Evolutionary conservation across 306 rosid genomes (phyloP).

Genomic region (Sophora flavescens): DNA sequence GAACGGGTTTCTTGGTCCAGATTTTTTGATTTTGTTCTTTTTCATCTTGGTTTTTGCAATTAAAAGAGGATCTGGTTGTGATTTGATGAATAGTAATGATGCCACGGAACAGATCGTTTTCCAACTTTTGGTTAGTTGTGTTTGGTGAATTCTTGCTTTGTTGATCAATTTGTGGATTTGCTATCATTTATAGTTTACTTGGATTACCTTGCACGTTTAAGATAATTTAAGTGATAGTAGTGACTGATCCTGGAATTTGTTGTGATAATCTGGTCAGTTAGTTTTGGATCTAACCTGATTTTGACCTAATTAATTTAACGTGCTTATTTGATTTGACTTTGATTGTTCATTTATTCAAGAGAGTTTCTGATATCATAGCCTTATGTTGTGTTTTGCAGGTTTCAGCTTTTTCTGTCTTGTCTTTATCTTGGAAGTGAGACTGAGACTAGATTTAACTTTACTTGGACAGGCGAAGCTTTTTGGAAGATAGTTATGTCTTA

Average conservation of each 20-base stretch:
- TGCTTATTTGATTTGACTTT: slow-evolving; percentile 18
- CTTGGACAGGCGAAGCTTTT: slow-evolving; percentile 43
- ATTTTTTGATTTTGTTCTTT: background rate
- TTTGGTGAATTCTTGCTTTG: slow-evolving; percentile 26
- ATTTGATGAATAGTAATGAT: background rate
- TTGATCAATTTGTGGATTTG: slow-evolving; percentile 8
- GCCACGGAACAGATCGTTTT: background rate
- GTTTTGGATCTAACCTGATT: slow-evolving; percentile 41
- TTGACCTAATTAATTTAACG: background rate
- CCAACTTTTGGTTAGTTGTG: background rate
- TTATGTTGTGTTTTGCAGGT: slow-evolving; percentile 53
- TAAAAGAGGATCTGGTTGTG: background rate
- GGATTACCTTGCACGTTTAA: background rate
- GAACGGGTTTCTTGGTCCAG: background rate
- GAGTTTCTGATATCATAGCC: slow-evolving; percentile 10
- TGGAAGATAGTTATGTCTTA: slow-evolving; percentile 31
- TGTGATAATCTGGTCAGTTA: slow-evolving; percentile 17
- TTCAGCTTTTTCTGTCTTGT: background rate
- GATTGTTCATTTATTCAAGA: background rate
- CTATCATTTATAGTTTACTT: background rate
- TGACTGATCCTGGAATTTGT: slow-evolving; percentile 13
- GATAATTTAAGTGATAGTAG: background rate
- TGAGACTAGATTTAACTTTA: slow-evolving; percentile 22
- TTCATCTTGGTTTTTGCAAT: slow-evolving; percentile 6
- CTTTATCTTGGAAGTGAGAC: slow-evolving; percentile 17